Base-by-base conservation (phyloP, 2,329 filamentous ascomycete genomes). In the Trichophaea hybrida region DNA sequence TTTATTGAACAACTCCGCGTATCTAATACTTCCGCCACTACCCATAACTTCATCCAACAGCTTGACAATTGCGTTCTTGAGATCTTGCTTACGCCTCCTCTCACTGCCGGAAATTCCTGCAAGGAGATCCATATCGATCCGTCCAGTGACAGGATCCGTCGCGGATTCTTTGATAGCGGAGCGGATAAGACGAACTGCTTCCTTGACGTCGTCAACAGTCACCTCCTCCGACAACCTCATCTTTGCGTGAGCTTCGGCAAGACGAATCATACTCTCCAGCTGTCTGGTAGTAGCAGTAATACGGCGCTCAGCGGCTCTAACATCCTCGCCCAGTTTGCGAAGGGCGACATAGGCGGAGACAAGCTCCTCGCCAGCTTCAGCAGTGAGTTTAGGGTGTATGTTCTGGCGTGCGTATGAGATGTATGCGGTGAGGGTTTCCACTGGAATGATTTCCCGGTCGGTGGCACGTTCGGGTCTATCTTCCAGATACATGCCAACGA, bases 221-320 rank as follows among this genome's bases (percentile, higher is more conserved):
- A 98, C 93, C 12, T 77, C 80, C 2, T 77, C 72, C 0, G 85
- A 81, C 4, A 98, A 80, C 3, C 93, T 86, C 94, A 98, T 98
- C 73, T 96, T 96, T 54, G 93, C 94, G 73, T 98, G 94, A 0
- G 90, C 93, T 75, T 98, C 93, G 1, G 90, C 76, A 2, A 98
- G 84, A 63, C 93, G 91, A 70, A 98, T 97, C 94, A 98, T 98
- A 50, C 86, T 93, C 74, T 98, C 94, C 5, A 98, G 79, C 74
- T 98, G 93, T 70, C 93, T 82, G 0, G 94, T 98, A 2, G 93
- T 98, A 44, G 93, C 93, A 0, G 93, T 98, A 74, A 98, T 98
- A 66, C 93, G 88, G 73, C 94, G 91, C 73, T 98, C 94, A 2
- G 87, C 81, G 1, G 89, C 80, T 53, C 91, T 88, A 38, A 91